phyloP scores from a whole-genome alignment of 1,284 basidiomycete species.

The Moesziomyces sp. region DNA sequence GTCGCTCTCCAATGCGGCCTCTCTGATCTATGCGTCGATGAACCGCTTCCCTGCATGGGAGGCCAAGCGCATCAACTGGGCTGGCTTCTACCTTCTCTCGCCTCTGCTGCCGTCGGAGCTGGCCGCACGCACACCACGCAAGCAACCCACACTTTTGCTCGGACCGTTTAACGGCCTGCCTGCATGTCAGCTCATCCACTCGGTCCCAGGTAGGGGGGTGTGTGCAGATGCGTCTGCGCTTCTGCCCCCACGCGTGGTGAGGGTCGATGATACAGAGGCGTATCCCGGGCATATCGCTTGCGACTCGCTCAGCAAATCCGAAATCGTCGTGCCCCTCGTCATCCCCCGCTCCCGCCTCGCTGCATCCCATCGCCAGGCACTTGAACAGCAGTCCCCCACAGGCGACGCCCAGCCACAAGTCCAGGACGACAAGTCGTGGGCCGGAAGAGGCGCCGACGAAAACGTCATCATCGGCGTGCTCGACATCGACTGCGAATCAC shows the following conservation, averaged over 20 bases:
- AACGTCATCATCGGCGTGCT: conserved; percentile 68
- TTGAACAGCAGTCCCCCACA: conserved; percentile 22
- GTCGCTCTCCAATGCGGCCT: conserved; percentile 63
- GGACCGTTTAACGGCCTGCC: conserved; percentile 69
- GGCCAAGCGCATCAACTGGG: conserved; percentile 65
- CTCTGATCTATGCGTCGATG: conserved; percentile 60
- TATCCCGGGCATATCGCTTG: conserved; percentile 69
- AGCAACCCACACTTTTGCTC: conserved; percentile 61
- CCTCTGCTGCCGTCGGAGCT: conserved; percentile 59
- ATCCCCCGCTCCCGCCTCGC: conserved; percentile 49
- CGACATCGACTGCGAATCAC: conserved; percentile 68
- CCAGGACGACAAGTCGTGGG: conserved; percentile 42
- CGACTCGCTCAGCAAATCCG: conserved; percentile 67
- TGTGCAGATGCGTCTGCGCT: conserved; percentile 67
- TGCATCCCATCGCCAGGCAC: conserved; percentile 15
- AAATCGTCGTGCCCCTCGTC: conserved; percentile 68
- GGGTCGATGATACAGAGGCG: conserved; percentile 66
- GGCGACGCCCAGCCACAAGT: not conserved
- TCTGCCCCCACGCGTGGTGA: conserved; percentile 59
- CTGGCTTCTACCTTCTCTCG: conserved; percentile 69
- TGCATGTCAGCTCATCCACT: conserved; percentile 66
- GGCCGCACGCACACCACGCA: conserved; percentile 1
- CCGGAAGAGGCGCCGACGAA: conserved; percentile 54
- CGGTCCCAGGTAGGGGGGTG: conserved; percentile 66
- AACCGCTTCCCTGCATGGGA: conserved; percentile 57